Conservation (phyloP, 2,329 filamentous ascomycete genomes). For the Paramyrothecium roridum region DNA sequence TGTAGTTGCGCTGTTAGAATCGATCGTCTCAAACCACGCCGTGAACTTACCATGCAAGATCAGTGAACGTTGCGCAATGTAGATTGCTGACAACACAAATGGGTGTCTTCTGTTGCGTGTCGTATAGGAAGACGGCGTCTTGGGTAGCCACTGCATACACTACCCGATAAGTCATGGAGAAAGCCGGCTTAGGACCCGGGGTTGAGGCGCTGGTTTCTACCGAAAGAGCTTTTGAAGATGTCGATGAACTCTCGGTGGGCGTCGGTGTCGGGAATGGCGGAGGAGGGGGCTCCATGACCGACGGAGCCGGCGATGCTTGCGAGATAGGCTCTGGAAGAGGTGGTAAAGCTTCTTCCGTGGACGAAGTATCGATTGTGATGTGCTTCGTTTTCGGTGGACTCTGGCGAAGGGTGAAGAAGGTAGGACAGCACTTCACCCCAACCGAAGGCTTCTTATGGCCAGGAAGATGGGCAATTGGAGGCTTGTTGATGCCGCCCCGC, state of each 20-base stretch:
- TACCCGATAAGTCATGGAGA: conserved; percentile 87
- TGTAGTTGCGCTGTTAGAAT: conserved; percentile 26
- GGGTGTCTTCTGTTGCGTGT: conserved; percentile 94
- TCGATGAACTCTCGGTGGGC: conserved; percentile 43
- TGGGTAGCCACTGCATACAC: conserved; percentile 97
- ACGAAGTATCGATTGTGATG: conserved; percentile 93
- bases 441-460: conserved; percentile 98
- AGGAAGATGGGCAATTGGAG: conserved; percentile 89
- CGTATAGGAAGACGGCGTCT: conserved; percentile 90
- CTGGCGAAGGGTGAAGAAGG: conserved; percentile 80
- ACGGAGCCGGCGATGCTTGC: conserved; percentile 52
- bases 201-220: conserved; percentile 44
- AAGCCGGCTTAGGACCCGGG: conserved; percentile 66
- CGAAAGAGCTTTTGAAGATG: conserved; percentile 47
- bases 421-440: conserved; percentile 88
- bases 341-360: conserved; percentile 77
- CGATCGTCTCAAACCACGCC: background rate
- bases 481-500: conserved; percentile 91
- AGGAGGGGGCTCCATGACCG: conserved; percentile 81
- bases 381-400: conserved; percentile 69
- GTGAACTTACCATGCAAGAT: conserved; percentile 78
- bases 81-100: conserved; percentile 94
- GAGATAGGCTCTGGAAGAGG: conserved; percentile 80
- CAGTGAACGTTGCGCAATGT: conserved; percentile 96
- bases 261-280: conserved; percentile 50